Evolutionary conservation across 129 eudicot species (phyloP).

Genomic region (Flaveria linearis): DNA sequence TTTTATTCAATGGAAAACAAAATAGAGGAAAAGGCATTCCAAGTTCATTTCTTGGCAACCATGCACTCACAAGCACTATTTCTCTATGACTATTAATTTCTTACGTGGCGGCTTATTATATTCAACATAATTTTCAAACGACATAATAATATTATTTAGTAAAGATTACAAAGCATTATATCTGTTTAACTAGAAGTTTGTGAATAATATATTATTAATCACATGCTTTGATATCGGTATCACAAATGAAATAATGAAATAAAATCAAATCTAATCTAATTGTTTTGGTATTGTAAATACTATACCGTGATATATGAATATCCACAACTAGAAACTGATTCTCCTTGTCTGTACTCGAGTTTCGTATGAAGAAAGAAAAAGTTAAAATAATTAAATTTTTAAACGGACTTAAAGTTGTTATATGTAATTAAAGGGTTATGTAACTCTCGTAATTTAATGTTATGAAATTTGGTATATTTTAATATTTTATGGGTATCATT

Average conservation of each 20-base stretch:
- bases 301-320: neutral
- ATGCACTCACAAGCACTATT: neutral
- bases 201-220: neutral
- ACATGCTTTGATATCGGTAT: neutral
- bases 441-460: too few relatives aligned
- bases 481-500: too few relatives aligned
- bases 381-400: too few relatives aligned
- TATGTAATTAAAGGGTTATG: too few relatives aligned
- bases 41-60: slow-evolving; percentile 17
- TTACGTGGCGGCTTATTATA: neutral
- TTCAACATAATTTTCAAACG: neutral
- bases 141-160: neutral
- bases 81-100: neutral
- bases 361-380: neutral
- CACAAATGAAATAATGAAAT: neutral
- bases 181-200: neutral
- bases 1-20: neutral
- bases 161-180: neutral
- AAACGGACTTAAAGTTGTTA: too few relatives aligned
- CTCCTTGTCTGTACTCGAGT: neutral
- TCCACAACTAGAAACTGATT: neutral
- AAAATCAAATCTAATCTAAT: neutral
- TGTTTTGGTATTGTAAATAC: neutral
- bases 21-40: neutral
- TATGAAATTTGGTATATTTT: too few relatives aligned